phyloP scores from a whole-genome alignment of 2,329 filamentous ascomycete species.

The Trichoderma sp. region DNA sequence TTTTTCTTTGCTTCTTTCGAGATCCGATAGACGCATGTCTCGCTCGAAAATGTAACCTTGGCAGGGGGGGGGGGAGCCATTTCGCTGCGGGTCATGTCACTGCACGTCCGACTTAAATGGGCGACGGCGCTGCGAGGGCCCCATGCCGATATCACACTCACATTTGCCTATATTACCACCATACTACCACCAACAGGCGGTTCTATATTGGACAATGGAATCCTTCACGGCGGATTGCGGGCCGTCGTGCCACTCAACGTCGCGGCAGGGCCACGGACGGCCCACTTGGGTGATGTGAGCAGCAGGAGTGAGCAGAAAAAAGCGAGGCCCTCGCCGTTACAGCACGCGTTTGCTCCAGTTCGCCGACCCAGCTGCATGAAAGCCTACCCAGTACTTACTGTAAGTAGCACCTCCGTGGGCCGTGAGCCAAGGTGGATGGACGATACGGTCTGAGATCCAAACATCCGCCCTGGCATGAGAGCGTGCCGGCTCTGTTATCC shows the following conservation, averaged over 20 bases:
- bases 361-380: conserved; percentile 2
- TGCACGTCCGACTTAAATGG: conserved; percentile 4
- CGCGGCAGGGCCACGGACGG: not conserved
- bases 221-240: not conserved
- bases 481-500: not conserved
- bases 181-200: not conserved
- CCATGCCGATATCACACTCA: conserved; percentile 1
- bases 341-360: conserved; percentile 11
- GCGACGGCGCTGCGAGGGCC: not conserved
- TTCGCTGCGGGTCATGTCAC: conserved; percentile 4
- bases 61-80: not conserved
- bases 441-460: not conserved
- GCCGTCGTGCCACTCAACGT: conserved; percentile 7
- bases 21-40: conserved; percentile 16
- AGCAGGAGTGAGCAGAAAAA: no score
- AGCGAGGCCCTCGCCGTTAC: not conserved
- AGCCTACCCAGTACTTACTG: no score
- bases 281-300: conserved; percentile 2
- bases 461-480: not conserved
- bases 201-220: not conserved
- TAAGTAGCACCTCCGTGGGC: not conserved
- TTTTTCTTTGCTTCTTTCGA: not conserved
- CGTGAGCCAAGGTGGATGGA: not conserved
- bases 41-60: not conserved
- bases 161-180: not conserved